Evolutionary conservation across 495 filamentous ascomycete species (phyloP).

Genomic region (Stereocaulon alpinum): DNA sequence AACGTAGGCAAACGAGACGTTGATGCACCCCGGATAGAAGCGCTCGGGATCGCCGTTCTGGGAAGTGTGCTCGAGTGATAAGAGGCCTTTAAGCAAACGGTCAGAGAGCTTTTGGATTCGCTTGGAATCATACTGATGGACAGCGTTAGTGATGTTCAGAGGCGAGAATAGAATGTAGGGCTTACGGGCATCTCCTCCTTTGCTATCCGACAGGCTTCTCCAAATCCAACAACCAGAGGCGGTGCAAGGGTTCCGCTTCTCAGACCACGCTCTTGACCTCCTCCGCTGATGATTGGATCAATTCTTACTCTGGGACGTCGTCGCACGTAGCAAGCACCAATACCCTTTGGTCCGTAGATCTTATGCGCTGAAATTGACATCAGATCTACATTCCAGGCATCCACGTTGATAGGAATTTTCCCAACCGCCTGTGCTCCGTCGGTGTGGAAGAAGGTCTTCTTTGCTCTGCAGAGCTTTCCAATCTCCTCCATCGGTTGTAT

Average conservation of each 20-base stretch:
- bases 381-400: slow-evolving; percentile 91
- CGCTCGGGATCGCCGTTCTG: slow-evolving; percentile 77
- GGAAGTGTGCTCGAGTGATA: slow-evolving; percentile 80
- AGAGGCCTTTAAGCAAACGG: slow-evolving; percentile 66
- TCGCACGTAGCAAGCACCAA: slow-evolving; percentile 91
- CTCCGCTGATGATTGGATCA: slow-evolving; percentile 91
- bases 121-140: slow-evolving; percentile 72
- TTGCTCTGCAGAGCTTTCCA: slow-evolving; percentile 78
- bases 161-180: slow-evolving; percentile 1
- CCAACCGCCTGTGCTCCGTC: slow-evolving; percentile 93
- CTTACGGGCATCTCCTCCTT: slow-evolving; percentile 82
- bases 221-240: slow-evolving; percentile 80
- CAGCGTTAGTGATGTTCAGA: background rate
- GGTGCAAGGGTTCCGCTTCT: slow-evolving; percentile 90
- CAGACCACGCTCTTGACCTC: slow-evolving; percentile 89
- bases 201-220: slow-evolving; percentile 87
- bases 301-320: slow-evolving; percentile 84
- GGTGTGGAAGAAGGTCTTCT: slow-evolving; percentile 98
- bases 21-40: slow-evolving; percentile 95
- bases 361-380: slow-evolving; percentile 99
- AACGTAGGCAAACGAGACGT: slow-evolving; percentile 95
- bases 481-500: slow-evolving; percentile 93
- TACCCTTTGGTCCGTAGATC: slow-evolving; percentile 95
- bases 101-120: slow-evolving; percentile 74
- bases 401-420: slow-evolving; percentile 93